phyloP scores from a whole-genome alignment of 306 rosid genomes.

The Lathyrus oleraceus region DNA sequence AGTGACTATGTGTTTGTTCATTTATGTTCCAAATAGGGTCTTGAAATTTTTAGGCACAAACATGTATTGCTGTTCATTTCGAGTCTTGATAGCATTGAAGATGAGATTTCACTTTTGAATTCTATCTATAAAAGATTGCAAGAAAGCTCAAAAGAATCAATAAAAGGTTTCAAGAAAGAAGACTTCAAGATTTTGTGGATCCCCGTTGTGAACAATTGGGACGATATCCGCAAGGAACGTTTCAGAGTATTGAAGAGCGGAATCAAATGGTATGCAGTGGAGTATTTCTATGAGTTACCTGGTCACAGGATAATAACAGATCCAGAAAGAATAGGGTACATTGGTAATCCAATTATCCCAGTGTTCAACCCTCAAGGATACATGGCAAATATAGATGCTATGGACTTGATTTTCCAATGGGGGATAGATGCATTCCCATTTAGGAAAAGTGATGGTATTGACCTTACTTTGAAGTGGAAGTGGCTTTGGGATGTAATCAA shows the following conservation, averaged over 20 bases:
- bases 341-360: slow-evolving; percentile 21
- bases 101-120: slow-evolving; percentile 39
- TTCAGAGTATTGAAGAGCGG: slow-evolving; percentile 13
- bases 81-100: slow-evolving; percentile 24
- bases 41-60: slow-evolving; percentile 35
- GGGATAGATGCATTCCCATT: slow-evolving; percentile 43
- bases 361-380: slow-evolving; percentile 29
- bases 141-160: slow-evolving; percentile 9
- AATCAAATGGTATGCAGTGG: slow-evolving; percentile 32
- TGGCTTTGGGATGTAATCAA: slow-evolving; percentile 42
- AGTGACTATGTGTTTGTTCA: not conserved
- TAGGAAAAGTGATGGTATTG: slow-evolving; percentile 28
- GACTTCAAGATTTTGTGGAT: slow-evolving; percentile 42
- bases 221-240: not conserved
- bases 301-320: slow-evolving; percentile 32
- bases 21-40: slow-evolving; percentile 25
- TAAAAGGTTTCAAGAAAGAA: slow-evolving; percentile 28
- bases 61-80: slow-evolving; percentile 38
- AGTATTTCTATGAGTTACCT: slow-evolving; percentile 34
- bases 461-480: slow-evolving; percentile 33
- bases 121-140: slow-evolving; percentile 31
- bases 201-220: slow-evolving; percentile 35
- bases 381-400: slow-evolving; percentile 9
- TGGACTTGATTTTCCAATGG: slow-evolving; percentile 42
- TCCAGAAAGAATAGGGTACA: not conserved